Evolutionary conservation across 1,139 yeast species (phyloP).

Genomic region (Candida freyschussii): DNA sequence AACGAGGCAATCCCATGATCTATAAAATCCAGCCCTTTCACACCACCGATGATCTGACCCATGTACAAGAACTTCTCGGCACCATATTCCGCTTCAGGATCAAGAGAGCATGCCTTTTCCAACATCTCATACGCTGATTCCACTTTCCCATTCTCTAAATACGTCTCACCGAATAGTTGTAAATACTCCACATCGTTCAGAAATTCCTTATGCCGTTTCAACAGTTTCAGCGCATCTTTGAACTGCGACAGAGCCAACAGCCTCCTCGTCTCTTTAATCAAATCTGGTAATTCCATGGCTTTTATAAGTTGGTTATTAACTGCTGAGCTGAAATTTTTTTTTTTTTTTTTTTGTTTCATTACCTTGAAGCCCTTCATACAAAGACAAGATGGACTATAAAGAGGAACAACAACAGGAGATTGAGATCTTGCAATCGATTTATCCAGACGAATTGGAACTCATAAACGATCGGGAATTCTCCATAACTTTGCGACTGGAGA

Average conservation of each 20-base stretch:
- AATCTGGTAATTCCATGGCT: constrained; percentile 3
- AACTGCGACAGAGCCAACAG: constrained; percentile 32
- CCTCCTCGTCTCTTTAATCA: constrained; percentile 30
- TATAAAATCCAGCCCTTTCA: constrained; percentile 63
- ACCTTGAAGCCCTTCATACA: neutral
- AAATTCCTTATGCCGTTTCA: constrained; percentile 28
- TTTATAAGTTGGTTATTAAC: neutral
- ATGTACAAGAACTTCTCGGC: constrained; percentile 81
- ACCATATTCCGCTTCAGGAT: constrained; percentile 59
- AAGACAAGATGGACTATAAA: constrained; percentile 50
- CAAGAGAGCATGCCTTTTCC: constrained; percentile 60
- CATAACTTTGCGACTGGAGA: constrained; percentile 51
- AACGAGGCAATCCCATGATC: constrained; percentile 53
- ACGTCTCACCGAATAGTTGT: constrained; percentile 65
- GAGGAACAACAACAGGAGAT: constrained; percentile 80
- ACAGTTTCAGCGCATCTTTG: constrained; percentile 36
- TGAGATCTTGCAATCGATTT: constrained; percentile 81
- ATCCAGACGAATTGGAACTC: constrained; percentile 75
- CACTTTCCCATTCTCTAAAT: constrained; percentile 72
- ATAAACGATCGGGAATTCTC: constrained; percentile 41
- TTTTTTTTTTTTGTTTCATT: neutral
- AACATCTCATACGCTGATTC: constrained; percentile 71
- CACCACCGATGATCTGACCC: constrained; percentile 88
- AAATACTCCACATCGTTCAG: constrained; percentile 33
- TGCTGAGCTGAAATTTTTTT: neutral